phyloP scores from a whole-genome alignment of 768 basidiomycete species.

The Lyophyllum shimeji region DNA sequence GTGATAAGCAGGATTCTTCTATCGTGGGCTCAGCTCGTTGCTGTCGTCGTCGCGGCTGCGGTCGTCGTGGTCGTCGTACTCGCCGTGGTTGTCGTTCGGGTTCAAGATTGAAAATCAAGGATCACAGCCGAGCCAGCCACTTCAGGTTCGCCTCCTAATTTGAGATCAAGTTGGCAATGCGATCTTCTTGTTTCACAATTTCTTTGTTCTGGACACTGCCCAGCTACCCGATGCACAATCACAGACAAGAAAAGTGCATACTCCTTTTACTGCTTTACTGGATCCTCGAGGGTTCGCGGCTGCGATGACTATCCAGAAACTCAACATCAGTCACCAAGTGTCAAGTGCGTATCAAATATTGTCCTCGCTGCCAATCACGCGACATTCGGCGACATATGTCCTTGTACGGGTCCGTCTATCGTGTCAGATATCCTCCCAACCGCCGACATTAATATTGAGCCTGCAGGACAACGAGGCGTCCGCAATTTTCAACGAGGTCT shows the following conservation, averaged over 20 bases:
- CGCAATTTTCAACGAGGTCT: neutral
- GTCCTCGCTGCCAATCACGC: neutral
- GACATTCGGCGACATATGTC: neutral
- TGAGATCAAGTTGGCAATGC: neutral
- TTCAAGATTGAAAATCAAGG: constrained; percentile 7
- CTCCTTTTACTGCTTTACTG: too few species aligned
- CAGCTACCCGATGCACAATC: neutral
- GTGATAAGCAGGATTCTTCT: neutral
- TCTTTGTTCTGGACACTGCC: neutral
- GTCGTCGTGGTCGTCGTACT: neutral
- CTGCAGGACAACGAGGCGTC: too few species aligned
- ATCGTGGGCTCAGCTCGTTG: neutral
- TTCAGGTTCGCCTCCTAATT: constrained; percentile 12
- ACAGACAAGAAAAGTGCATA: too few species aligned
- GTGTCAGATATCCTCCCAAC: neutral
- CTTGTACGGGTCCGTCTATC: neutral
- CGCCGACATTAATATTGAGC: neutral
- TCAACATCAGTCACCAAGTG: neutral
- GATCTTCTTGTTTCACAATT: neutral
- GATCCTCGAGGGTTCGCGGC: neutral
- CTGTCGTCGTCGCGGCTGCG: neutral
- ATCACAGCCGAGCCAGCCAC: constrained; percentile 13
- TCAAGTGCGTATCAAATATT: neutral
- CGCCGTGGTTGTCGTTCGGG: constrained; percentile 9
- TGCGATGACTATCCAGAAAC: too few species aligned